A percentile compares a stretch with the other conserved stretches of the same genome.
phyloP scores from a whole-genome alignment of 1,284 basidiomycete genomes.

The Ganoderma boninense region DNA sequence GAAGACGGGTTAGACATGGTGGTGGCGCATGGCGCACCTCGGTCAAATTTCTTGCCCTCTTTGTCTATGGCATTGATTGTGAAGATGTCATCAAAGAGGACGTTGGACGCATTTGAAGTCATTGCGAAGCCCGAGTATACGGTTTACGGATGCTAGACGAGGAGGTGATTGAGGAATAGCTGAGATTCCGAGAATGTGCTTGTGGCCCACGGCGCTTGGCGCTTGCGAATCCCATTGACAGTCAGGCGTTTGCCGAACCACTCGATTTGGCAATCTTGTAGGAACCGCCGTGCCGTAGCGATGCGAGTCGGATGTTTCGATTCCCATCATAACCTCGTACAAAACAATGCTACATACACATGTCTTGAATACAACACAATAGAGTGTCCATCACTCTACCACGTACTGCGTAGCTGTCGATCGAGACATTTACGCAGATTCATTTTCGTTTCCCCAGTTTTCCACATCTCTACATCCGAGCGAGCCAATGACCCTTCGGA shows the following conservation, averaged over 20 bases:
- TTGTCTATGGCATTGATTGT: conserved; percentile 86
- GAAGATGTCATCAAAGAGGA: conserved; percentile 93
- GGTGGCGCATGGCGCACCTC: conserved; percentile 68
- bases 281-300: no score
- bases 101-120: conserved; percentile 72
- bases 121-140: conserved; percentile 45
- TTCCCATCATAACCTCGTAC: no score
- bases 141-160: background rate
- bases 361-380: no score
- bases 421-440: conserved; percentile 41
- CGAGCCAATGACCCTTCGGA: conserved; percentile 10
- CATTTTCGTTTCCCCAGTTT: conserved; percentile 32
- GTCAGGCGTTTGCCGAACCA: conserved; percentile 4
- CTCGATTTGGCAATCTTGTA: conserved; percentile 14
- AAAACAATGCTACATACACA: no score
- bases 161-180: background rate
- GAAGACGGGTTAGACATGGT: background rate
- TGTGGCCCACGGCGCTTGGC: no score
- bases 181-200: background rate
- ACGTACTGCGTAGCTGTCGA: conserved; percentile 24
- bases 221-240: no score
- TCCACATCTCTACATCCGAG: conserved; percentile 28
- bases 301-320: background rate
- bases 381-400: background rate
- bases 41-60: conserved; percentile 97